A percentile compares a stretch with the other conserved stretches of the same genome.
Conservation (phyloP, 495 filamentous ascomycete species). For the Choiromyces venosus region DNA sequence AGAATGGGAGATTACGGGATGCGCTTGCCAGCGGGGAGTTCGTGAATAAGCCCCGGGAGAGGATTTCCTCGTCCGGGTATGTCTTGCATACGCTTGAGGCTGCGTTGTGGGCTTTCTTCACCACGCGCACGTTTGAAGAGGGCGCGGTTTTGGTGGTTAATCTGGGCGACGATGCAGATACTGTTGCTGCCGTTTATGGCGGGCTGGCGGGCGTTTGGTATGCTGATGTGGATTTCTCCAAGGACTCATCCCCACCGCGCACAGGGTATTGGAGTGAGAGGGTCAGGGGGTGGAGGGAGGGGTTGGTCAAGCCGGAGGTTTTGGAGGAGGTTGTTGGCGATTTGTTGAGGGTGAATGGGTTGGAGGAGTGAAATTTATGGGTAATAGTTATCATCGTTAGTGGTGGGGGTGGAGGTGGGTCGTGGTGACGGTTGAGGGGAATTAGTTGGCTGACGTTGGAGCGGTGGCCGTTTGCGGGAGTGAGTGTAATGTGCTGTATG, state of each 20-base stretch:
- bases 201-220: conserved; percentile 49
- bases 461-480: neutral
- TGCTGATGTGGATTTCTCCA: conserved; percentile 39
- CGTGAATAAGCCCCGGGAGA: conserved; percentile 4
- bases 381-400: neutral
- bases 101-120: conserved; percentile 50
- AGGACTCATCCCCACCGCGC: neutral
- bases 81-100: conserved; percentile 50
- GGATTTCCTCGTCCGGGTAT: conserved; percentile 46
- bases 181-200: conserved; percentile 51
- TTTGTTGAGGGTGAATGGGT: conserved; percentile 31
- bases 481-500: neutral
- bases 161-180: conserved; percentile 51
- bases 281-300: conserved; percentile 22
- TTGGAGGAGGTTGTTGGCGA: conserved; percentile 22
- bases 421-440: neutral
- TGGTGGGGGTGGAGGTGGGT: no score
- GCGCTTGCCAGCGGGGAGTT: conserved; percentile 35
- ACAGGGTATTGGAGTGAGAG: conserved; percentile 19
- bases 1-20: conserved; percentile 31
- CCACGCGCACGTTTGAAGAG: conserved; percentile 44
- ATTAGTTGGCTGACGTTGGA: neutral
- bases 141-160: conserved; percentile 49
- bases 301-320: conserved; percentile 19
- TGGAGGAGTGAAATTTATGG: neutral